Evolutionary conservation across 108 stramenopile genomes (phyloP).

Genomic region (Cyclotella atomus): DNA sequence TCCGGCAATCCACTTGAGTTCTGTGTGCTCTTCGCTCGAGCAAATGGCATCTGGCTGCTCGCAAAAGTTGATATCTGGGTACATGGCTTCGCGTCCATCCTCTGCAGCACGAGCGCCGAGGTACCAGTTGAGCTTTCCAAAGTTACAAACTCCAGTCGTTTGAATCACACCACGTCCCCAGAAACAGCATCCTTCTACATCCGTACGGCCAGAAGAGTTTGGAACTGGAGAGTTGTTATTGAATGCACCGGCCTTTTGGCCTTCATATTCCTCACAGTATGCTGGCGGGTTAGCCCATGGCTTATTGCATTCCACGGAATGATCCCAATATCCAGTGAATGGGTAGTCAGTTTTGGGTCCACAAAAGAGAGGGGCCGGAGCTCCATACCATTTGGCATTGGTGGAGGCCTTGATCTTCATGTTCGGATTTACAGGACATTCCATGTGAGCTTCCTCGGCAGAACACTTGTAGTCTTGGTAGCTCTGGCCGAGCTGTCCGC

Average conservation of each 20-base stretch:
- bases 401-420: no score
- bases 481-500: slow-evolving; percentile 41
- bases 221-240: background rate
- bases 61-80: slow-evolving; percentile 24
- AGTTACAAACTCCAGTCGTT: slow-evolving; percentile 30
- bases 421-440: no score
- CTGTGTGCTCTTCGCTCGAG: slow-evolving; percentile 10
- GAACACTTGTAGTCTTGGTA: slow-evolving; percentile 43
- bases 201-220: slow-evolving; percentile 9
- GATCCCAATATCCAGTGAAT: slow-evolving; percentile 29
- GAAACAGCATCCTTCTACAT: slow-evolving; percentile 29
- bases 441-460: no score
- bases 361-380: slow-evolving; percentile 39
- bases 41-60: slow-evolving; percentile 19
- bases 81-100: slow-evolving; percentile 9
- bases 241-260: slow-evolving; percentile 18
- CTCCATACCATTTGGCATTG: no score
- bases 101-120: slow-evolving; percentile 16
- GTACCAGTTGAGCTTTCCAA: slow-evolving; percentile 29
- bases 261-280: slow-evolving; percentile 22
- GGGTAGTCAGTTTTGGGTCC: slow-evolving; percentile 20
- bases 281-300: slow-evolving; percentile 22
- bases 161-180: slow-evolving; percentile 32
- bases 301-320: slow-evolving; percentile 15
- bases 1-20: slow-evolving; percentile 23